These are phyloP conservation scores for Cladosporium sp. DNA, from an alignment of 2,329 filamentous ascomycete species.

Conservation along the genomic window DNA sequence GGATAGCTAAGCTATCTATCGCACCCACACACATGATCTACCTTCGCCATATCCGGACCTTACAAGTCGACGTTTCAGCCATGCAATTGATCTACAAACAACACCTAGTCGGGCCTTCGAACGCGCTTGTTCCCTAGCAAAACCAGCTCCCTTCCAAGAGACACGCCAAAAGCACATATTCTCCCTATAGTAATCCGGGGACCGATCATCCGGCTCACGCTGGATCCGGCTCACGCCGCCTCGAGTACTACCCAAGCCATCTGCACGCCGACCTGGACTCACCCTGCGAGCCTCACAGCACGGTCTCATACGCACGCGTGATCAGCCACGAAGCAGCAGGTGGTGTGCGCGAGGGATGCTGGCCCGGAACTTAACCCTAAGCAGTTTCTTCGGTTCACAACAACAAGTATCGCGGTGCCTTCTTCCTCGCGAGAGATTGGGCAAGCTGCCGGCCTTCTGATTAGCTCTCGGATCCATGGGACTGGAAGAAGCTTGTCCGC, in stretches of 20 bases:
- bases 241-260: conserved; percentile 26
- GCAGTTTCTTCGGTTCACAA: conserved; percentile 57
- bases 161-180: conserved; percentile 55
- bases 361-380: conserved; percentile 98
- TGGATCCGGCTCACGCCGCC: conserved; percentile 33
- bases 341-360: conserved; percentile 47
- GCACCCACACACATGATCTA: background rate
- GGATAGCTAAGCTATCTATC: background rate
- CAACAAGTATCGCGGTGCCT: conserved; percentile 35
- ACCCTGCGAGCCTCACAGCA: conserved; percentile 49
- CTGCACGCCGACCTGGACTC: conserved; percentile 8
- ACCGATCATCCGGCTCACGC: conserved; percentile 53
- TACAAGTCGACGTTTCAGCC: background rate
- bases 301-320: conserved; percentile 39
- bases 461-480: conserved; percentile 15
- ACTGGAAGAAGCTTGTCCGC: conserved; percentile 2
- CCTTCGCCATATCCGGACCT: background rate
- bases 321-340: conserved; percentile 5
- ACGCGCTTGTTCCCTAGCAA: background rate
- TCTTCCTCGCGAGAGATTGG: conserved; percentile 26
- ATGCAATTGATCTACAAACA: background rate
- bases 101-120: conserved; percentile 2
- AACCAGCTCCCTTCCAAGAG: conserved; percentile 5
- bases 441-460: conserved; percentile 56
- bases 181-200: conserved; percentile 73